Evolutionary conservation across 2,329 filamentous ascomycete genomes (phyloP).

Genomic region (Hypoxylon sp.): DNA sequence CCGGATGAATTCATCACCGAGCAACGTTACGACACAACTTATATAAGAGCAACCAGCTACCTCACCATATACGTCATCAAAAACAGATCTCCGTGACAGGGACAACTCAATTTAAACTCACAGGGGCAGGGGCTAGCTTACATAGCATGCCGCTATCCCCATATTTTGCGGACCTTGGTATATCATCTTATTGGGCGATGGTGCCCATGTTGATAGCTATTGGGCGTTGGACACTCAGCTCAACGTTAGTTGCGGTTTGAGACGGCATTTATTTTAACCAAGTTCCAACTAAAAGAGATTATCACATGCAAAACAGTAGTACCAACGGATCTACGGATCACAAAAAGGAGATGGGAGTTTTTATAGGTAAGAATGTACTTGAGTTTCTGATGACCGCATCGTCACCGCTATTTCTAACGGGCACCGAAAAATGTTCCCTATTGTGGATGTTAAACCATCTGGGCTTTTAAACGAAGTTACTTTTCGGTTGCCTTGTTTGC

Average conservation of each 20-base stretch:
- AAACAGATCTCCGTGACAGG: conserved; percentile 13
- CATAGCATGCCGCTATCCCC: conserved; percentile 33
- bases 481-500: not conserved
- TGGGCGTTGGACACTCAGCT: conserved; percentile 28
- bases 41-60: conserved; percentile 15
- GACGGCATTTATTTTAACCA: conserved; percentile 27
- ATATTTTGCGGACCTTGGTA: conserved; percentile 30
- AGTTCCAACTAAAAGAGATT: conserved; percentile 4
- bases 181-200: conserved; percentile 29
- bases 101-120: conserved; percentile 29
- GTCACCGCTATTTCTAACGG: conserved; percentile 6
- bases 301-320: conserved; percentile 26
- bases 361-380: not conserved
- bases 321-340: conserved; percentile 27
- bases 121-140: conserved; percentile 25
- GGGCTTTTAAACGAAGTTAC: not conserved
- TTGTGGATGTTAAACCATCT: conserved; percentile 6
- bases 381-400: conserved; percentile 6
- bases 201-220: conserved; percentile 34
- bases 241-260: conserved; percentile 30
- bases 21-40: conserved; percentile 35
- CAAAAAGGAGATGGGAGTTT: conserved; percentile 10
- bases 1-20: conserved; percentile 8
- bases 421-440: conserved; percentile 24
- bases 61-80: conserved; percentile 29